These are phyloP conservation scores for Aspergillaceae sp. DNA, from an alignment of 2,329 filamentous ascomycete genomes.

Conservation along the genomic window DNA sequence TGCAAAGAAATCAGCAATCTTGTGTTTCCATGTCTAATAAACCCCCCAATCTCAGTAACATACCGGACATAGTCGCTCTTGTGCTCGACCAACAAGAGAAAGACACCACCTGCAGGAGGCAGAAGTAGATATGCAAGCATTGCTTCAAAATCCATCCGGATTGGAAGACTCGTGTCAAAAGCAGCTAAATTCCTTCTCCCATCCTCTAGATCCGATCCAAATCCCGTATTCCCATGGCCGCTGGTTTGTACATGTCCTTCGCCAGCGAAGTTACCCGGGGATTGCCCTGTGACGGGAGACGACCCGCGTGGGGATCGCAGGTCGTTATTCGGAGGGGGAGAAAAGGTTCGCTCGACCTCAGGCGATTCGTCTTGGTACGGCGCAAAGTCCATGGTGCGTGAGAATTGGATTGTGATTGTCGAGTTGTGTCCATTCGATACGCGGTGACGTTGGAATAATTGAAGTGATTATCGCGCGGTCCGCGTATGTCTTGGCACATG, in stretches of 20 bases:
- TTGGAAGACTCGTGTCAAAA: conserved; percentile 82
- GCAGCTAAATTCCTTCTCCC: conserved; percentile 60
- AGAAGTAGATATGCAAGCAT: conserved; percentile 78
- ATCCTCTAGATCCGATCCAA: conserved; percentile 34
- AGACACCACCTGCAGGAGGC: conserved; percentile 75
- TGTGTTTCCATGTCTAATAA: background rate
- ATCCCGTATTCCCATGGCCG: conserved; percentile 33
- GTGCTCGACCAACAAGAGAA: conserved; percentile 77
- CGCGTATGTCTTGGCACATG: conserved; percentile 14
- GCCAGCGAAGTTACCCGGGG: conserved; percentile 32
- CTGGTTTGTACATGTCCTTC: conserved; percentile 18
- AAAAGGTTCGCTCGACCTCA: conserved; percentile 71
- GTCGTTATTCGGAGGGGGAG: conserved; percentile 52
- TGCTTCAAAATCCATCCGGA: conserved; percentile 83
- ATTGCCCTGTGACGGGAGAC: conserved; percentile 36
- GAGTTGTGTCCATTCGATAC: background rate
- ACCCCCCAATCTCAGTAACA: conserved; percentile 8
- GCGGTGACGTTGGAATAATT: conserved; percentile 1
- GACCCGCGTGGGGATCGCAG: conserved; percentile 46
- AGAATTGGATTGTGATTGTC: background rate
- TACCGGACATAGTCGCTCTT: conserved; percentile 96
- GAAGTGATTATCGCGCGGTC: conserved; percentile 1
- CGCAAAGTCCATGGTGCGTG: conserved; percentile 71
- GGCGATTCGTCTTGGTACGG: conserved; percentile 92
- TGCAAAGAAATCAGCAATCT: conserved; percentile 26